Conservation (phyloP, 305 asterid species). For the Fraxinus paxiana region DNA sequence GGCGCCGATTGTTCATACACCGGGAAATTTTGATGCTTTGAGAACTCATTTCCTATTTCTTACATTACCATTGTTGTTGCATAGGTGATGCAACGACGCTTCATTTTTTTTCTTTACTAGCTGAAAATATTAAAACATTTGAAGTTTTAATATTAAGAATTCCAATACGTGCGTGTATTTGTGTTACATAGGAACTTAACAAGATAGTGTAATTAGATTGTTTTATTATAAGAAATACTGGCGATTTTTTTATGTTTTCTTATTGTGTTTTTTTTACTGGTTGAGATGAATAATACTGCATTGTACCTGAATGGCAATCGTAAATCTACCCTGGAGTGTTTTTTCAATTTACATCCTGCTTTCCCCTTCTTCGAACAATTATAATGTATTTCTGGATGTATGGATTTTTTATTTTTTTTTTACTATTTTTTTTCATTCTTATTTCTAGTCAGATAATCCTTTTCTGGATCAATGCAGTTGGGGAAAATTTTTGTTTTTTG, state of each 20-base stretch:
- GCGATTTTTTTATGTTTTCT: background rate
- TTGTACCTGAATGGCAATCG: slow-evolving; percentile 2
- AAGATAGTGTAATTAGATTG: background rate
- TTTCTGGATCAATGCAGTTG: slow-evolving; percentile 12
- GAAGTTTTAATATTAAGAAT: background rate
- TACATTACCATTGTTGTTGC: slow-evolving; percentile 6
- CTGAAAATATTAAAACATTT: background rate
- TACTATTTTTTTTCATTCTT: background rate
- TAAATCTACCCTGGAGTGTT: slow-evolving; percentile 18
- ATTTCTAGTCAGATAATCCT: slow-evolving; percentile 6
- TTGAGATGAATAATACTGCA: background rate
- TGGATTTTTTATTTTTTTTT: background rate
- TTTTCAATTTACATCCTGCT: background rate
- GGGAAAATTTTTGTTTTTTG: background rate
- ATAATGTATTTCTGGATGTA: background rate
- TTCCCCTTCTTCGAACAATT: background rate
- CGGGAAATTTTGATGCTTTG: slow-evolving; percentile 8
- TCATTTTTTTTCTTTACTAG: background rate
- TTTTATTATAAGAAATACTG: background rate
- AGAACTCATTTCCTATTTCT: slow-evolving; percentile 7
- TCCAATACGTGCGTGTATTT: background rate
- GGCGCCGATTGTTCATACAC: slow-evolving; percentile 22
- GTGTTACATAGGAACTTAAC: background rate
- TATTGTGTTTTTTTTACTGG: background rate
- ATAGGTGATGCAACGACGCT: slow-evolving; percentile 15